Evolutionary conservation across 176 grass and related monocot genomes (phyloP), one percentile per base, ranked within the genome.

Genomic region (Avena atlantica): DNA sequence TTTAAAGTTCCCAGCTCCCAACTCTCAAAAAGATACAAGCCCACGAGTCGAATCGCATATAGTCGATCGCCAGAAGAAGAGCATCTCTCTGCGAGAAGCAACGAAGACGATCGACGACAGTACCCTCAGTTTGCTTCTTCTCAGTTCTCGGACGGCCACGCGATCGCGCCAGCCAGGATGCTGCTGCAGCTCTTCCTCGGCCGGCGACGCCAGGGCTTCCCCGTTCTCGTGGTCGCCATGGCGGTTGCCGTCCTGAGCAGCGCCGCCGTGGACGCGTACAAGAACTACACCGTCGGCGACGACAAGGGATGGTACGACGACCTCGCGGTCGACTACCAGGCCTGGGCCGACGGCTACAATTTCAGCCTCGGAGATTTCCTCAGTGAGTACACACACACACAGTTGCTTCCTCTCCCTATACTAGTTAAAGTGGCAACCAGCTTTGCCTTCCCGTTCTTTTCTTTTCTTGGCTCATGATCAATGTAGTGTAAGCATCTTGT

Each of bases 361-460:
- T 96, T 99, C 36, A 96, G 87, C 87, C 97, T 99, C 68, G 97
- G 97, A 64, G 97, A 99, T 89, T 99, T 94, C 83, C 97, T 99
- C 94, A 87, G 97, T 99, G 84, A 94, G 97, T 94, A 19, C 15
- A 40, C 1, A 44, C 29, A 81, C 31, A 34, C 31, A 34, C 55
- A 47, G 57, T 25, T 45, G 44, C 44, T 27, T 15, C 0, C 20
- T 65, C 23, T 24, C 12, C 44, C 53, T 8, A 59, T 12, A 57
- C 42, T 14, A 42, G 13, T 31, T 34, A 34, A 15, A n/a, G 8
- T 11, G 25, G 14, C 3, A 45, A 15, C 1, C 74, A 29, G 21
- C 48, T 27, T 34, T 51, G 45, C 12, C 47, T 51, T 77, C 52
- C 3, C 25, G 25, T 64, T 27, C 60, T 25, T 63, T 64, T 23